Evolutionary conservation across 139 green algal species (phyloP).

Genomic region (Coelastrella sp.): DNA sequence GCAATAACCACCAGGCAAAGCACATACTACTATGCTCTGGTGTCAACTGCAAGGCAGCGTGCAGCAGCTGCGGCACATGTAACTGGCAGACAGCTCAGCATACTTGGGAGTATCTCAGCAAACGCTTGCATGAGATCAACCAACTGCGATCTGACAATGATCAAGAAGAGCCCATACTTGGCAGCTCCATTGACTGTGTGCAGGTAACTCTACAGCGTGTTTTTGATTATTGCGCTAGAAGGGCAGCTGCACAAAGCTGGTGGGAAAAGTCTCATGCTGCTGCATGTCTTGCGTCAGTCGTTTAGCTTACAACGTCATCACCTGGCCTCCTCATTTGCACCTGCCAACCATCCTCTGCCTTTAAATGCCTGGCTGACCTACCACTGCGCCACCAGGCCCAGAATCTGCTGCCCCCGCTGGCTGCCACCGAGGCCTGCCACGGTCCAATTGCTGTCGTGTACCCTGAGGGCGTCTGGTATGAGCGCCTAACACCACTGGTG

Average conservation of each 20-base stretch:
- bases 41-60: slow-evolving; percentile 8
- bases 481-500: slow-evolving; percentile 30
- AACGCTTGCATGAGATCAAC: slow-evolving; percentile 39
- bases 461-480: slow-evolving; percentile 43
- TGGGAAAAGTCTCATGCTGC: not conserved
- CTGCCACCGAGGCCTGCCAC: slow-evolving; percentile 33
- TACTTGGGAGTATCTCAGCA: slow-evolving; percentile 36
- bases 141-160: slow-evolving; percentile 25
- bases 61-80: slow-evolving; percentile 12
- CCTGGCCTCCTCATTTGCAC: not conserved
- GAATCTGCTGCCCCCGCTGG: slow-evolving; percentile 30
- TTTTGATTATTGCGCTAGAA: too few species aligned
- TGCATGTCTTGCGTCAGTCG: not conserved
- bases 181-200: slow-evolving; percentile 26
- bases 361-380: not conserved
- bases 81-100: not conserved
- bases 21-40: slow-evolving; percentile 41
- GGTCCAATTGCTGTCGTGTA: slow-evolving; percentile 40
- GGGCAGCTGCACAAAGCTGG: not conserved
- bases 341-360: not conserved
- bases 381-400: not conserved
- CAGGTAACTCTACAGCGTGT: not conserved
- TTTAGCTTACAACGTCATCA: not conserved
- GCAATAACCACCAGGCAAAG: slow-evolving; percentile 21
- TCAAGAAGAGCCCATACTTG: slow-evolving; percentile 11